A percentile compares a stretch with the other conserved stretches of the same genome.
Conservation (phyloP, 2,329 filamentous ascomycete species). For the Helicocarpus griseus region DNA sequence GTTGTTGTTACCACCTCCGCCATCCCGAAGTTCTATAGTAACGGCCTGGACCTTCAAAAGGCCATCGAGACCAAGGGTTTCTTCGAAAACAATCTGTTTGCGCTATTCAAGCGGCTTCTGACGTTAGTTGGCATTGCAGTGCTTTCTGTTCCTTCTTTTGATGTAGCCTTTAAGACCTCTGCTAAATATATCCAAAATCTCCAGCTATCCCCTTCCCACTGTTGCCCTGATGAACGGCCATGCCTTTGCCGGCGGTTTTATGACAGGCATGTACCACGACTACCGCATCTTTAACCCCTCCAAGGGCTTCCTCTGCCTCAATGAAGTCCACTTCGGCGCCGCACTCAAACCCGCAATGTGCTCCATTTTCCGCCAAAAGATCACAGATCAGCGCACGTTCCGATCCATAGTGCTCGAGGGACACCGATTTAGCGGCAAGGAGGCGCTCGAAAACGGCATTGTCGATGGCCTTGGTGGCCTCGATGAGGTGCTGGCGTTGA, state of each 20-base stretch:
- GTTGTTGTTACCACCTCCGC: constrained; percentile 68
- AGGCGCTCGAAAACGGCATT: constrained; percentile 57
- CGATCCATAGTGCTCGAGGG: constrained; percentile 64
- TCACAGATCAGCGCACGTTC: constrained; percentile 44
- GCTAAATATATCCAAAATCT: not conserved
- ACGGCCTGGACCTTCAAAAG: constrained; percentile 68
- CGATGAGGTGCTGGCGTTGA: constrained; percentile 52
- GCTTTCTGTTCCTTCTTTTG: constrained; percentile 8
- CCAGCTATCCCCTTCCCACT: constrained; percentile 68
- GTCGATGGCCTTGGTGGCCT: constrained; percentile 59
- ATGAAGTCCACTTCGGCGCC: constrained; percentile 71
- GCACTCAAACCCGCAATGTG: constrained; percentile 67
- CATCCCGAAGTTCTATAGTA: constrained; percentile 71
- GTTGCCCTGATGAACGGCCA: constrained; percentile 72
- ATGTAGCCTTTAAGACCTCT: too few species aligned
- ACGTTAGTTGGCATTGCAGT: constrained; percentile 31
- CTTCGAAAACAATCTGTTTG: constrained; percentile 52
- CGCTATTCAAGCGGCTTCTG: constrained; percentile 54
- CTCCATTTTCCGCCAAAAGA: constrained; percentile 63
- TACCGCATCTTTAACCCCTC: constrained; percentile 66
- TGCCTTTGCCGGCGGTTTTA: constrained; percentile 71
- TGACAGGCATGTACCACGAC: constrained; percentile 73
- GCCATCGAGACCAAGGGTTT: constrained; percentile 53
- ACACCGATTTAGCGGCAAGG: constrained; percentile 52
- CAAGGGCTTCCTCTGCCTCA: constrained; percentile 67